Base-by-base conservation (phyloP, 2,329 filamentous ascomycete genomes). In the Chaetomiaceae sp. region DNA sequence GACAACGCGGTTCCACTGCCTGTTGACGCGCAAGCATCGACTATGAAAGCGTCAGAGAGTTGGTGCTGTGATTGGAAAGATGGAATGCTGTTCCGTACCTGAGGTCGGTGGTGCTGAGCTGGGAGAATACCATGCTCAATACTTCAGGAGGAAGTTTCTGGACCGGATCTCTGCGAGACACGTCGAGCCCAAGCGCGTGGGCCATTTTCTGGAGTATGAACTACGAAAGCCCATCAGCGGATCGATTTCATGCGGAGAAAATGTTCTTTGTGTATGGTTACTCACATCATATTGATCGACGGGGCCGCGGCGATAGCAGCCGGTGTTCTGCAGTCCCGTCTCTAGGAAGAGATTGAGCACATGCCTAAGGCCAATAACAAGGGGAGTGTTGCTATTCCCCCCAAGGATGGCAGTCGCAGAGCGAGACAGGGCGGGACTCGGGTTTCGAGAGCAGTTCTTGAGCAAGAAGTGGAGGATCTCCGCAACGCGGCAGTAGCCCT, bases 401-500 rank as follows among this genome's bases (percentile, higher is more conserved):
- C 36, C 32, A 30, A 59, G 16, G 11, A 60, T 41, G 18, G 33
- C 34, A 7, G 34, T 30, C 29, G 54, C 27, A 8, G 45, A 33
- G 7, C 48, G 37, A 4, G 27, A 34, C 3, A 32, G 29, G 18
- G 18, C 5, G 4, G 36, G 11, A 2, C 45, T 20, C 8, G 45
- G 11, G 7, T 11, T 4, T 2, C 1, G 14, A 5, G 42, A 18
- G 13, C n/a, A 10, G 27, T 45, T 52, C 18, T 38, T 54, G 33
- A 56, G 23, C 32, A 60, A 21, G 14, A 46, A 33, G 11, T 53
- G 58, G 20, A 63, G 38, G 41, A 62, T 50, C 21, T 37, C 47
- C 33, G 48, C 58, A 21, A 48, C 52, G 8, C 62, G 61, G 37
- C 61, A 63, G 37, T 64, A 64, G 13, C 62, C 62, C 61, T 62